phyloP scores from a whole-genome alignment of 163 green algal species.

The Smithsoniella earleae region DNA sequence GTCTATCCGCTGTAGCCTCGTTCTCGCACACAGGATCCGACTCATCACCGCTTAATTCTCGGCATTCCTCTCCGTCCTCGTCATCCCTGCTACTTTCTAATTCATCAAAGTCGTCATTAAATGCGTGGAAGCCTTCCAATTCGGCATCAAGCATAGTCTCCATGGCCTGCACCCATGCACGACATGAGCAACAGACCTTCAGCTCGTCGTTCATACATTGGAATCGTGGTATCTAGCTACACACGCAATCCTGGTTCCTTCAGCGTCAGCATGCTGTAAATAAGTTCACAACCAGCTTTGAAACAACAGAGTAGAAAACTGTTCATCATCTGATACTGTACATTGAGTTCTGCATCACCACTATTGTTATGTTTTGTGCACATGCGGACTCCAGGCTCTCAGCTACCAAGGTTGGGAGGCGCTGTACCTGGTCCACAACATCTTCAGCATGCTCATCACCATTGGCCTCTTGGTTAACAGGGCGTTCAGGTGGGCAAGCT shows the following conservation, averaged over 20 bases:
- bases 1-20: too few relatives aligned
- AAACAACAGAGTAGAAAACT: background rate
- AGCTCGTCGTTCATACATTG: background rate
- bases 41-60: too few relatives aligned
- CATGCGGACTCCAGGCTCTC: too few relatives aligned
- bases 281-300: background rate
- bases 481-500: constrained; percentile 1
- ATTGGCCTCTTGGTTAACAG: background rate
- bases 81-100: background rate
- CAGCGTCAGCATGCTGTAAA: background rate
- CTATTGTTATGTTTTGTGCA: too few relatives aligned
- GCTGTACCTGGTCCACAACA: background rate
- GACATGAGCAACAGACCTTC: background rate
- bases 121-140: constrained; percentile 31
- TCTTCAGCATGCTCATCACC: too few relatives aligned
- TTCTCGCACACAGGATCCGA: too few relatives aligned
- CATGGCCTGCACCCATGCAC: constrained; percentile 2
- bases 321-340: too few relatives aligned
- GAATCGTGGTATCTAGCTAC: background rate
- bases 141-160: constrained; percentile 37
- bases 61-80: too few relatives aligned
- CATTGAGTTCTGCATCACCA: too few relatives aligned
- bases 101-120: constrained; percentile 37
- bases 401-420: background rate
- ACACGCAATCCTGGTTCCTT: background rate